Base-by-base conservation (phyloP, 495 filamentous ascomycete species). In the Trypethelium eluteriae region DNA sequence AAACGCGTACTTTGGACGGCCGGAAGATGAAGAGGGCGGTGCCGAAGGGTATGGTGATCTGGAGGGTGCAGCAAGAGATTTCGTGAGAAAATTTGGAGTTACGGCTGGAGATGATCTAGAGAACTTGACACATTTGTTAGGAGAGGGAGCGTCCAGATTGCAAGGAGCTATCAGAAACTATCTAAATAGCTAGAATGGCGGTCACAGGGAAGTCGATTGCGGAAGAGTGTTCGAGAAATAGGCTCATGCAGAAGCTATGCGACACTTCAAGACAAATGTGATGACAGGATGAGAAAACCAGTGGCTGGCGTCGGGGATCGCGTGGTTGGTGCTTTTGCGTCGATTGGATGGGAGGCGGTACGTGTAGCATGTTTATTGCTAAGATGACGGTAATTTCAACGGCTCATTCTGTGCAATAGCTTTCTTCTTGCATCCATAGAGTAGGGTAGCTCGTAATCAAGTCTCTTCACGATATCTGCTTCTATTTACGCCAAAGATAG, bases 71-170 rank as follows among this genome's bases (percentile, higher is more conserved):
- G 94, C 94, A 34, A 94, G 89, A 80, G 95, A 98, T 76, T 93
- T 98, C 77, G 85, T 97, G 32, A 84, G 95, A 62, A 90, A 89
- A 70, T 98, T 98, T 73, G 94, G 94, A 2, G 88, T 96, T 68
- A 98, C 93, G 2, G 93, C 93, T 44, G 91, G 90, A 50, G 94
- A 98, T 74, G 94, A 98, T 76, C 74, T 98, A 46, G 95, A 98
- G 76, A 95, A 95, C 74, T 74, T 97, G 68, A 88, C 88, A 3
- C 82, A 86, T 68, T 81, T 90, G 62, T 74, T 96, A 12, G 94
- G 94, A 3, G 92, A 96, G 72, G 94, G 91, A 32, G 92, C 91
- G 18, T 83, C 80, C 46, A 87, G 85, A 76, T 77, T 98, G 73
- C 91, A 96, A 81, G 91, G 91, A 62, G 93, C 93, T 67, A 89